phyloP scores from a whole-genome alignment of 352 stramenopile genomes.

The Globisporangium splendens region DNA sequence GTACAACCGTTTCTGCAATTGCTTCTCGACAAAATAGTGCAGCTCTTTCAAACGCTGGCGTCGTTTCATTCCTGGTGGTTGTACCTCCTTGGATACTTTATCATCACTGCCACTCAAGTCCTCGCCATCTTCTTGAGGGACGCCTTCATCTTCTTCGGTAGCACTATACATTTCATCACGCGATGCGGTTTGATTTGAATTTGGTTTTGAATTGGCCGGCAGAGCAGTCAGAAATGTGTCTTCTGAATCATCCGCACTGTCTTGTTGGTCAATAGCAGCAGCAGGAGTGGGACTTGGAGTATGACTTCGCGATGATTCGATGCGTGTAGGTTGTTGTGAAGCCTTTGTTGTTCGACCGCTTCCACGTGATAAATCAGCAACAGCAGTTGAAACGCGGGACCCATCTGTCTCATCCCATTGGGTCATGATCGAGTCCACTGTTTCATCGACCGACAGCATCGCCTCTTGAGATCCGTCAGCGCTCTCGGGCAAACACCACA shows the following conservation, averaged over 20 bases:
- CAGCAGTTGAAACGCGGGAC: not conserved
- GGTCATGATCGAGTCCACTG: conserved; percentile 55
- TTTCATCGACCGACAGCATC: conserved; percentile 28
- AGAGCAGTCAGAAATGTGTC: conserved; percentile 21
- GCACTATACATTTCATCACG: not conserved
- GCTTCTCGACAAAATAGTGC: conserved; percentile 56
- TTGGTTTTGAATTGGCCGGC: conserved; percentile 4
- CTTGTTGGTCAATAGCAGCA: conserved; percentile 3
- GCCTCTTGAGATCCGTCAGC: conserved; percentile 5
- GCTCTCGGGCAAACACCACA: conserved; percentile 41
- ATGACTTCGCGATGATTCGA: not conserved
- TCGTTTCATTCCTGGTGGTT: conserved; percentile 40
- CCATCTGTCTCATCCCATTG: conserved; percentile 33
- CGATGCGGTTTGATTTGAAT: not conserved
- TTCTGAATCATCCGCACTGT: conserved; percentile 5
- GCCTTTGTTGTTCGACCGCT: not conserved
- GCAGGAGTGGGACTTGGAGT: not conserved
- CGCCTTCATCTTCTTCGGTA: conserved; percentile 6
- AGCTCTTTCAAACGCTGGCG: conserved; percentile 56
- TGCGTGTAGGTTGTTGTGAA: not conserved
- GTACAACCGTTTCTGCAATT: conserved; percentile 65
- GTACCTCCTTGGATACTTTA: not conserved
- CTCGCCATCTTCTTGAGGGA: conserved; percentile 19
- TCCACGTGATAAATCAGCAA: not conserved
- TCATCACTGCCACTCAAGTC: conserved; percentile 12